Base-by-base conservation (phyloP, 768 basidiomycete genomes). In the Gloeopeniophorella convolvens region DNA sequence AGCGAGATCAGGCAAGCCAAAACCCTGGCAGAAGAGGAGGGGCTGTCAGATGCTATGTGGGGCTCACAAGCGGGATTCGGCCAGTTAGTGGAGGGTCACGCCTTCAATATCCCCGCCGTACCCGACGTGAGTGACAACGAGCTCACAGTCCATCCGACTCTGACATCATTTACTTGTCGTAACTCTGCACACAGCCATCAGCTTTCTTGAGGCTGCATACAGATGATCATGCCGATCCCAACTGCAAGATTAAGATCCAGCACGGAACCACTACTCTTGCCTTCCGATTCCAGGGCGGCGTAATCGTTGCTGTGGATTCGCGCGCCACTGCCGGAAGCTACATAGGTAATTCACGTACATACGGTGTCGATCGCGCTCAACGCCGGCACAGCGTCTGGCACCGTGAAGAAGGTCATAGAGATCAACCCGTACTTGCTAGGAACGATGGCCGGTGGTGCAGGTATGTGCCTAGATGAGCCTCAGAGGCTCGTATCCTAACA, bases 271-370 rank as follows among this genome's bases (percentile, higher is more conserved):
- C 96, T 9, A 98, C 96, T 2, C 77, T 99, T 34, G 96, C 96
- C 6, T 99, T 99, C 79, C 77, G 91, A 65, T 99, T 87, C 72
- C 73, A 89, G 64, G 96, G 96, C 18, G 96, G 96, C 47, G 92
- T 98, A 50, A 94, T 98, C 54, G 96, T 98, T n/a, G 90, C 92
- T 18, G 96, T 99, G n/a, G 96, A 99, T 66, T 97, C 95, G 30
- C 72, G 96, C 68, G 96, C 96, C 27, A 97, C 96, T 7, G 89
- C 94, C 27, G 96, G 96, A 65, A 91, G 84, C 72, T 98, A 99
- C 67, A 78, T 99, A 65, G 95, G 95, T 94, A 48, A 42, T 80
- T 72, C 2, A 1, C 20, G 26, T 15, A 23, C 27, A 3, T 11
- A 28, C 16, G 42, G 26, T 3, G 32, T 11, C 23, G 24, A 37